Evolutionary conservation across 2,329 filamentous ascomycete species (phyloP).

Genomic region (Fusarium marasasianum): DNA sequence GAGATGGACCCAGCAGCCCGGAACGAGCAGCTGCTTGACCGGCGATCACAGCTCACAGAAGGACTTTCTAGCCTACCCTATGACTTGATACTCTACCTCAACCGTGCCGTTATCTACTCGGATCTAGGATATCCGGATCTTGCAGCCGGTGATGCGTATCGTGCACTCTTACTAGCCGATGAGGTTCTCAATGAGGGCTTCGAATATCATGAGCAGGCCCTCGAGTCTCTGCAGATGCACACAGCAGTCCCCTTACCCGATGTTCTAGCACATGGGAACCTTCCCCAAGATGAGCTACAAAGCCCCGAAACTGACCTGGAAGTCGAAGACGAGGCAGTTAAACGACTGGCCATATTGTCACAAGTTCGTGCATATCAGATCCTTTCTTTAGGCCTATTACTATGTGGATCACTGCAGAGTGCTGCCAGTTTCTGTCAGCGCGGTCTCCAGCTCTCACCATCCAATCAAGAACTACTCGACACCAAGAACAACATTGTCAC

Average conservation of each 20-base stretch:
- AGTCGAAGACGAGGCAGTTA: conserved; percentile 47
- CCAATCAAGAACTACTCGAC: conserved; percentile 64
- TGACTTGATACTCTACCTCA: conserved; percentile 71
- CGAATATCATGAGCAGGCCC: conserved; percentile 80
- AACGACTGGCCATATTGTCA: conserved; percentile 57
- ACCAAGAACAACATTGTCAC: conserved; percentile 64
- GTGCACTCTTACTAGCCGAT: conserved; percentile 86
- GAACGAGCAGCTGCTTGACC: conserved; percentile 58
- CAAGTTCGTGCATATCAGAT: conserved; percentile 69
- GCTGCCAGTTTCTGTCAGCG: conserved; percentile 72
- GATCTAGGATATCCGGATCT: conserved; percentile 88
- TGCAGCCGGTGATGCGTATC: conserved; percentile 88
- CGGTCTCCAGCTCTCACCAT: conserved; percentile 64
- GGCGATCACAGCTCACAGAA: conserved; percentile 67
- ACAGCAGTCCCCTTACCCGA: conserved; percentile 51
- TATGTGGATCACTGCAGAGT: conserved; percentile 75
- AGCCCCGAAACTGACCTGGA: conserved; percentile 47
- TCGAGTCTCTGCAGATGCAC: conserved; percentile 58
- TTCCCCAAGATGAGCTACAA: conserved; percentile 49
- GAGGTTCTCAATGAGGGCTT: conserved; percentile 81
- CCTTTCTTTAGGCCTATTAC: conserved; percentile 65
- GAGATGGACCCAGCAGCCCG: conserved; percentile 50
- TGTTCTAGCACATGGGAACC: conserved; percentile 57
- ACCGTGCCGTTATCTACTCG: conserved; percentile 76
- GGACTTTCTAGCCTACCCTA: conserved; percentile 63